phyloP scores from a whole-genome alignment of 257 asterid genomes.

The Nyctanthes arbortristis region DNA sequence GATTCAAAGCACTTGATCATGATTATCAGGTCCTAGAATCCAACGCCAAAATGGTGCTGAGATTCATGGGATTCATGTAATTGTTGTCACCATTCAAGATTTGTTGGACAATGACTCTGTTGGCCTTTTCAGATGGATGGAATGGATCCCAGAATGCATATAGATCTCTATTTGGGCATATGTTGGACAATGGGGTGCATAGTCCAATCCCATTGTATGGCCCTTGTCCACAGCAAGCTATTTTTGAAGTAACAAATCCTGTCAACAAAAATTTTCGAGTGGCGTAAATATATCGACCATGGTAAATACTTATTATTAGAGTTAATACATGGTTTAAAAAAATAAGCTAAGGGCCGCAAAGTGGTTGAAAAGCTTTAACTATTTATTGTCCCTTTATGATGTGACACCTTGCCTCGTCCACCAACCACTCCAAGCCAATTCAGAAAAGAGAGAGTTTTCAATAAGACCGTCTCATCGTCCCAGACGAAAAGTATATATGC shows the following conservation, averaged over 20 bases:
- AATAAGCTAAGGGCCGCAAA: too few species aligned
- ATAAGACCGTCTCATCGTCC: too few species aligned
- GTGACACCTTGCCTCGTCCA: too few species aligned
- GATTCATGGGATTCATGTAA: conserved; percentile 76
- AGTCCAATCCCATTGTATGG: conserved; percentile 75
- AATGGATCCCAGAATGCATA: conserved; percentile 83
- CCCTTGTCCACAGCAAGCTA: conserved; percentile 89
- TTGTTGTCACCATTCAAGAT: conserved; percentile 45
- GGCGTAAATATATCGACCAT: too few species aligned
- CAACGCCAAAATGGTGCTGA: conserved; percentile 47
- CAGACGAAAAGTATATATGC: too few species aligned
- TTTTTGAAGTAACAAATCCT: conserved; percentile 70
- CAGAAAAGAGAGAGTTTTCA: too few species aligned
- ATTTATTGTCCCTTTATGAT: too few species aligned
- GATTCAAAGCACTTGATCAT: neutral
- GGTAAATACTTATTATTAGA: neutral
- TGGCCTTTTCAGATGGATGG: conserved; percentile 76
- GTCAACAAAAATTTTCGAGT: too few species aligned
- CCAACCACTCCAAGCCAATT: too few species aligned
- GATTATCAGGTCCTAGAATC: conserved; percentile 54
- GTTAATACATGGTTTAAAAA: neutral
- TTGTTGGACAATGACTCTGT: conserved; percentile 58
- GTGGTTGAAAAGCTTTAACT: too few species aligned
- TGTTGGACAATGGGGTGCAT: conserved; percentile 60
- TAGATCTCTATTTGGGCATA: conserved; percentile 68